Evolutionary conservation across 1,284 basidiomycete species (phyloP).

Genomic region (Apiotrichum domesticum): DNA sequence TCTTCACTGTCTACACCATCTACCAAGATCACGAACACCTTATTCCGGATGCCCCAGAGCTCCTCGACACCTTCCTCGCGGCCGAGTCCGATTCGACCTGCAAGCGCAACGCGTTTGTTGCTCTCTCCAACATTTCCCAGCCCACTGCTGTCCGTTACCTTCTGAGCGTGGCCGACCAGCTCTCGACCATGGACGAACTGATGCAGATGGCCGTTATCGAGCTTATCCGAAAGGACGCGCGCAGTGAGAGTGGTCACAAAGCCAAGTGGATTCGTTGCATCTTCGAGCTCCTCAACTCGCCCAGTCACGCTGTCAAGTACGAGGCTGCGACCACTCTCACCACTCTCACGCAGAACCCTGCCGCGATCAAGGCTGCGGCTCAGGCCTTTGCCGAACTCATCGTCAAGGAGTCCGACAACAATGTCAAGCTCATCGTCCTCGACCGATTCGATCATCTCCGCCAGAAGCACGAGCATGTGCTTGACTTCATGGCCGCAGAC

Average conservation of each 20-base stretch:
- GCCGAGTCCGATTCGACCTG: constrained; percentile 95
- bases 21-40: constrained; percentile 90
- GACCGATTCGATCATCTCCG: constrained; percentile 83
- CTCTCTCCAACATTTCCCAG: constrained; percentile 83
- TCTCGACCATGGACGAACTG: constrained; percentile 80
- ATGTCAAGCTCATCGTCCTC: constrained; percentile 96
- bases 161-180: constrained; percentile 73
- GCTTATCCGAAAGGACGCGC: constrained; percentile 85
- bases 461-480: constrained; percentile 79
- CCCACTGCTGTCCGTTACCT: constrained; percentile 89
- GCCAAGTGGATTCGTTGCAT: constrained; percentile 91
- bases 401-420: constrained; percentile 96
- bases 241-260: constrained; percentile 69
- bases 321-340: constrained; percentile 95
- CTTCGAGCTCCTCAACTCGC: constrained; percentile 86
- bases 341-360: constrained; percentile 89
- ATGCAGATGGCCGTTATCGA: constrained; percentile 97
- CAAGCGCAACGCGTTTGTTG: constrained; percentile 95
- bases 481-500: constrained; percentile 94
- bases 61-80: constrained; percentile 95
- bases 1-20: constrained; percentile 92
- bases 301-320: constrained; percentile 94
- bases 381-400: constrained; percentile 84
- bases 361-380: constrained; percentile 92
- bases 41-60: constrained; percentile 93